Evolutionary conservation across 2,329 filamentous ascomycete species (phyloP), one percentile per base, ranked within the genome.

Genomic region (Apiospora kogelbergensis): DNA sequence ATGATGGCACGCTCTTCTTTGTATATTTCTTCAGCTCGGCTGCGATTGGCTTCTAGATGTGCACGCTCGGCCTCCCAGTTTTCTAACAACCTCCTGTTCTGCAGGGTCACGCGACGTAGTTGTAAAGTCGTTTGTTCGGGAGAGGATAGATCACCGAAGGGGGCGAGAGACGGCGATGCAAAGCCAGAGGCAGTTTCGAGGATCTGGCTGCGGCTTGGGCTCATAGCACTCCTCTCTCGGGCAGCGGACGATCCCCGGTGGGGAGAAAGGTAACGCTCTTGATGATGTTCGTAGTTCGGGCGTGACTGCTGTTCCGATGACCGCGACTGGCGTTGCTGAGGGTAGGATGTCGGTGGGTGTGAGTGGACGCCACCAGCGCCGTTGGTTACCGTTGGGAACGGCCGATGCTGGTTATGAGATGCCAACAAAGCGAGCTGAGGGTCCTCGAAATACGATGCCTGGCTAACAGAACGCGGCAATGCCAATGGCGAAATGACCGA

Each of bases 21-120:
- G 73, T 87, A 87, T n/a, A 88, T 83, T 74, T 86, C 84, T 72
- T 88, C 86, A 4, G 84, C 85, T 17, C 85, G 83, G 63, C 82
- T 82, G 13, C 86, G 83, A 71, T 84, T 86, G 7, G 84, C 85
- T 73, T 88, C 85, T 68, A 88, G 79, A 68, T 87, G 82, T 65
- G 82, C 83, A 42, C 86, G 83, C 74, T 88, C 86, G 11, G 83
- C 83, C 73, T 85, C 84, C 85, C 85, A 87, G 24, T 82, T 84
- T 69, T 86, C 84, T 30, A 82, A 78, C 67, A 78, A 67, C 64
- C 70, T 73, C 46, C 75, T 71, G 67, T 71, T 75, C 67, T 79
- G 74, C 41, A 77, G 71, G 26, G 46, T 71, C 13, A 73, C 68
- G 20, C 53, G 72, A n/a, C 24, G 73, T 26, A 68, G 70, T 63